Evolutionary conservation across 2,329 filamentous ascomycete species (phyloP), one percentile per base, ranked within the genome.

Genomic region (Xylaria hypoxylon): DNA sequence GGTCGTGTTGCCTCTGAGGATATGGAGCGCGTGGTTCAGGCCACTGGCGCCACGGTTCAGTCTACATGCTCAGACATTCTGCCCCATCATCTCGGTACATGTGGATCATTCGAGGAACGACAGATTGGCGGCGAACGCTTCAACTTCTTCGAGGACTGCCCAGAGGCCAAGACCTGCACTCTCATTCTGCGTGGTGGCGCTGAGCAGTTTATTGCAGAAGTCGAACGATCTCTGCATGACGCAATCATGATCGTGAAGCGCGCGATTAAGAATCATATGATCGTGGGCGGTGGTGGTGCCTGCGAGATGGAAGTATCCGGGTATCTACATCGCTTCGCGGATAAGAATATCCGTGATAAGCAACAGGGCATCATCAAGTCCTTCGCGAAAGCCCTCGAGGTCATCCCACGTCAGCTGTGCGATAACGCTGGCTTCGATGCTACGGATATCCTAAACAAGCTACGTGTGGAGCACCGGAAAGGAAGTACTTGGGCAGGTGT

Each of bases 231-330:
- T 78, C 87, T 99, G 72, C 96, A 99, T 85, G 96, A 99, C 77
- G 96, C 96, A 74, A 98, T 99, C 82, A 99, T 99, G 96, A 97
- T 99, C 76, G 96, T 99, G 78, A 98, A 98, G 89, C 94, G 96
- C 68, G 93, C 96, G 31, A 93, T 98, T 81, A 93, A 93, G 84
- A 97, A 98, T 85, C 91, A 91, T 77, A 92, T 89, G 78, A 97
- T 99, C 72, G 96, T 99, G 28, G 96, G 94, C 51, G 96, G 96
- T 75, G 96, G 96, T 74, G 96, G 96, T 78, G 95, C 96, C 19
- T 90, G 87, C 75, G 96, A 99, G 85, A 98, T 99, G 95, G 96
- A 98, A 80, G 81, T 98, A 59, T 97, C 94, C 6, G 92, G 94
- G 44, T 96, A 97, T 82, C 88, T 99, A 70, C 94, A 97, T 85